Base-by-base conservation (phyloP, 2,329 filamentous ascomycete genomes). In the Colletotrichum sp. region DNA sequence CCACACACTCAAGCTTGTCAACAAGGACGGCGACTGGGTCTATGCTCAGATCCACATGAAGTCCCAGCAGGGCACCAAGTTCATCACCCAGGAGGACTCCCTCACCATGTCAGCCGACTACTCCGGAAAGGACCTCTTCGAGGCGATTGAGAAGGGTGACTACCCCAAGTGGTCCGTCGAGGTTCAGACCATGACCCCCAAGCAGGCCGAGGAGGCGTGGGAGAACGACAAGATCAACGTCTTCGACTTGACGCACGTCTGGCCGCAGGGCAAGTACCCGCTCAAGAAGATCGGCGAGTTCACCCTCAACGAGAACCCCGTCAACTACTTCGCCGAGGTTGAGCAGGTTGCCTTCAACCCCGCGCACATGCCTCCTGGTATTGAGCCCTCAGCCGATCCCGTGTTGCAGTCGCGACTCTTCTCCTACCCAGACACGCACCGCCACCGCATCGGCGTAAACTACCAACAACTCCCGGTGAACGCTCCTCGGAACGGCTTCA, bases 341-440 rank as follows among this genome's bases (percentile, higher is more conserved):
- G 93, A 95, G 82, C 92, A 94, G 83, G 89, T 91, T 0, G 90
- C 91, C 0, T 95, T 94, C 80, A 92, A 90, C 0, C 93, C 93
- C 0, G 89, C 90, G 0, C 91, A 90, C 73, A 86, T 94, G 82
- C 90, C 93, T 0, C 92, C 92, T 0, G 93, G 93, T 1, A 87
- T 93, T 52, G 92, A 89, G 64, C 89, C 91, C 0, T 91, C 90
- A 0, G 90, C 91, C 6, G 93, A 94, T 79, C 90, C 91, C 0
- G 88, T 93, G 62, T 87, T 93, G 1, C 91, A 92, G 81, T 88
- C 89, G 0, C 88, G 91, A 13, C 85, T 92, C 76, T 93, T 92
- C 82, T 88, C 89, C 3, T 93, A 93, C 80, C 88, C 90, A 0
- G 91, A 93, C 71, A 90, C 92, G 16, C 91, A 92, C 73, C 89